Percentiles rank a stretch among this genome's conserved stretches.
These are phyloP conservation scores for Nymphaea colorata DNA, from an alignment of 164 flowering plant species.

Conservation along the genomic window DNA sequence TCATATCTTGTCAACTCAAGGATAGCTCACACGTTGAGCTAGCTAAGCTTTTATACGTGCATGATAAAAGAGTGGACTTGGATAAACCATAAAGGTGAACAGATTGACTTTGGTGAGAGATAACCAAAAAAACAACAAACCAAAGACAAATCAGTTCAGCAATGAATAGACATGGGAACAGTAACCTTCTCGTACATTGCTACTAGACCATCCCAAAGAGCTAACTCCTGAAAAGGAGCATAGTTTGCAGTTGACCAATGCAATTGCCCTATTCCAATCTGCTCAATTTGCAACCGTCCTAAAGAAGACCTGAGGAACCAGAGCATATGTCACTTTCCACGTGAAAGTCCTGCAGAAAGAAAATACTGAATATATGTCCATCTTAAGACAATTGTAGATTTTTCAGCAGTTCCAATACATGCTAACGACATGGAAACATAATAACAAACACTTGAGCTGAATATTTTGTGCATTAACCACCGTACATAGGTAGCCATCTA, in stretches of 20 bases:
- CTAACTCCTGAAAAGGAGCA: slow-evolving; percentile 81
- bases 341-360: no score
- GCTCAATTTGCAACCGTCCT: slow-evolving; percentile 64
- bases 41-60: no score
- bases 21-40: background rate
- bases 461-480: no score
- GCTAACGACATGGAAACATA: no score
- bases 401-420: no score
- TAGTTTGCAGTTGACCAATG: slow-evolving; percentile 98
- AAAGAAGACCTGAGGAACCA: slow-evolving; percentile 50
- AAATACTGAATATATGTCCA: no score
- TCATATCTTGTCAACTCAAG: background rate
- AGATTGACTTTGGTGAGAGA: background rate
- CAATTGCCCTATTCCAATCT: slow-evolving; percentile 86
- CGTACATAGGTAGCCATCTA: no score
- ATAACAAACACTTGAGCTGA: no score
- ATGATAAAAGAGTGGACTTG: no score
- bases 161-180: slow-evolving; percentile 4
- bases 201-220: slow-evolving; percentile 97
- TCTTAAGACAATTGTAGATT: no score
- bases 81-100: no score
- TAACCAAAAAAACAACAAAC: background rate
- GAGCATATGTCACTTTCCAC: background rate
- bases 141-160: background rate
- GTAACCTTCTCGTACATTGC: slow-evolving; percentile 98